These are phyloP conservation scores for Pseudonitzschia pungens DNA, from an alignment of 108 stramenopile species.

Conservation along the genomic window DNA sequence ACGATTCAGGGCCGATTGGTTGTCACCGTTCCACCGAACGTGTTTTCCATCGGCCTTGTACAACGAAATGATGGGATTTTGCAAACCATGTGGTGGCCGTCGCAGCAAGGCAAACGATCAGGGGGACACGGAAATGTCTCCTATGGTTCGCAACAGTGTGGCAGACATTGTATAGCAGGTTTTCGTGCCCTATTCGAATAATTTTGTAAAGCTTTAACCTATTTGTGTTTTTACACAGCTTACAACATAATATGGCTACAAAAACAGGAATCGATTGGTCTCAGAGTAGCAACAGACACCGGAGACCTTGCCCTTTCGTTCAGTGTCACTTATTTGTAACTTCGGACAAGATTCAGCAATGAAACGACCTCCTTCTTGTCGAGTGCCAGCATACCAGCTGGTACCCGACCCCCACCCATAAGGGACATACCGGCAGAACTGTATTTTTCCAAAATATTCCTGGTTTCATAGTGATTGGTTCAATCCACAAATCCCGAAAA, in stretches of 20 bases:
- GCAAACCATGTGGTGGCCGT: slow-evolving; percentile 58
- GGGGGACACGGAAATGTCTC: slow-evolving; percentile 15
- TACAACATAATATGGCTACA: background rate
- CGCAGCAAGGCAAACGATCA: slow-evolving; percentile 8
- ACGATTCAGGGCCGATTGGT: slow-evolving; percentile 69
- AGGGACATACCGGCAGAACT: slow-evolving; percentile 47
- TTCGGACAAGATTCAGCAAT: slow-evolving; percentile 65
- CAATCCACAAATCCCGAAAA: slow-evolving; percentile 16
- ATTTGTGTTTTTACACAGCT: background rate
- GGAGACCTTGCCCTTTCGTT: background rate
- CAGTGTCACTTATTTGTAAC: background rate
- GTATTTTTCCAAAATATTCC: slow-evolving; percentile 58
- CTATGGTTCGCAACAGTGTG: slow-evolving; percentile 33
- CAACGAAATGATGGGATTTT: slow-evolving; percentile 86
- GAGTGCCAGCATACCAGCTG: slow-evolving; percentile 62
- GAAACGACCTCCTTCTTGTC: slow-evolving; percentile 87
- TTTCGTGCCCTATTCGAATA: background rate
- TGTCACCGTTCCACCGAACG: slow-evolving; percentile 73
- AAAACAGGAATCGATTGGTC: background rate
- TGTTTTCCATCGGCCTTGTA: slow-evolving; percentile 70
- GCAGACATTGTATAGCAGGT: slow-evolving; percentile 39
- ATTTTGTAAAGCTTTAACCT: too few species aligned
- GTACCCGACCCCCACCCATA: slow-evolving; percentile 38
- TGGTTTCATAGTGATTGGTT: background rate
- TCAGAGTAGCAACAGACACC: background rate